Evolutionary conservation across 164 flowering plant genomes (phyloP), one percentile per base, ranked within the genome.

Genomic region (Hamamelis virginiana): DNA sequence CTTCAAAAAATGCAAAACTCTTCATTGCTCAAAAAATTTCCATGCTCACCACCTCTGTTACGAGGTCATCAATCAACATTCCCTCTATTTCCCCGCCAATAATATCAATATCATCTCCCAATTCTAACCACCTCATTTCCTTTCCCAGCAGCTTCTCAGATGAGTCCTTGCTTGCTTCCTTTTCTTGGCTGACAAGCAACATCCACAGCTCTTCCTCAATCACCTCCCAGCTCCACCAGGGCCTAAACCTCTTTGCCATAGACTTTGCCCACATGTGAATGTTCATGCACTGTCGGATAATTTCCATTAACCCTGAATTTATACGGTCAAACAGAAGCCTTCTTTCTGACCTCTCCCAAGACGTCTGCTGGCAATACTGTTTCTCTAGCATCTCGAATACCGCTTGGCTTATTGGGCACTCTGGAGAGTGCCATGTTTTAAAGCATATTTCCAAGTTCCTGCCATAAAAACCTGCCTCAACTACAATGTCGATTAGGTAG

Each of bases 331-430:
- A 85, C 26, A 85, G 72, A 69, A 87, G 88, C 78, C 62, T 74
- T 69, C 89, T 80, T 53, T 84, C 85, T n/a, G 84, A 81, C 67
- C 78, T 85, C 44, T 56, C 62, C 92, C 91, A 88, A 33, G 72
- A 74, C 33, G 44, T 64, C 47, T 86, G 85, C 51, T 83, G 77
- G 21, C 82, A 80, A 57, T 87, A 89, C 70, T 84, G 88, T 73
- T 84, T 84, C 80, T 94, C 98, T 22, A 94, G 69, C 21, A 51
- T 69, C 63, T 90, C 86, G 57, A 90, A 92, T 64, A 89, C 75
- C 4, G 28, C 51, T n/a, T 76, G 83, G 61, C 53, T 75, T 59
- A 90, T 66, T 3, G 87, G 88, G 47, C 53, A 82, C 63, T 87
- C 93, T 8, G 75, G 69, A 33, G 86, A 81, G 76, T 80, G 69